Conservation (phyloP, 169 alveolate species). For the Miamiensis avidus region DNA sequence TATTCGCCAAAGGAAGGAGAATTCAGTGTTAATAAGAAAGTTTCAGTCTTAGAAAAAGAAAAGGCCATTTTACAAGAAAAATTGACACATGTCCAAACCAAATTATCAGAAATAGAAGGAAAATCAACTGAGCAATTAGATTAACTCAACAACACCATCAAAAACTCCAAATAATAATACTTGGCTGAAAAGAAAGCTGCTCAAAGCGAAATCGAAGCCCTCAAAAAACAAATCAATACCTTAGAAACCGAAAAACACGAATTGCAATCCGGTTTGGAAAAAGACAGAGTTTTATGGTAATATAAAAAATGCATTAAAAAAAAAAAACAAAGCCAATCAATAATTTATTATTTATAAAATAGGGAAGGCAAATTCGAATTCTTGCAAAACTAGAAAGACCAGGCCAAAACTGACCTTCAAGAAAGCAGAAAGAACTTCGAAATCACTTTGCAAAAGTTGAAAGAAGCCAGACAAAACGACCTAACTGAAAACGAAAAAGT, state of each 20-base stretch:
- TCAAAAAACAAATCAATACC: slow-evolving; percentile 43
- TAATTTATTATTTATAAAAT: too few relatives aligned
- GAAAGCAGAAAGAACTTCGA: slow-evolving; percentile 76
- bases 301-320: too few relatives aligned
- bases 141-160: not conserved
- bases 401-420: slow-evolving; percentile 67
- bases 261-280: slow-evolving; percentile 53
- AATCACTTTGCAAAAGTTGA: slow-evolving; percentile 64
- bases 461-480: slow-evolving; percentile 57
- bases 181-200: slow-evolving; percentile 4
- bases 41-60: slow-evolving; percentile 54
- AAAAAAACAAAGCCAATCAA: too few relatives aligned
- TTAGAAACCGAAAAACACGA: slow-evolving; percentile 59
- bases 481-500: slow-evolving; percentile 59
- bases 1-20: not conserved
- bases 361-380: slow-evolving; percentile 80
- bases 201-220: slow-evolving; percentile 49
- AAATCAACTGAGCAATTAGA: not conserved
- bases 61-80: slow-evolving; percentile 69
- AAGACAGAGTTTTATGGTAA: slow-evolving; percentile 87
- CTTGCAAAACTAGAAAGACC: slow-evolving; percentile 75
- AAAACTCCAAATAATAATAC: not conserved
- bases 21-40: not conserved
- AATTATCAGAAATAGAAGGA: slow-evolving; percentile 37
- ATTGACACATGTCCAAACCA: slow-evolving; percentile 36